phyloP scores from a whole-genome alignment of 345 rosid genomes.

The Citrus cavaleriei region DNA sequence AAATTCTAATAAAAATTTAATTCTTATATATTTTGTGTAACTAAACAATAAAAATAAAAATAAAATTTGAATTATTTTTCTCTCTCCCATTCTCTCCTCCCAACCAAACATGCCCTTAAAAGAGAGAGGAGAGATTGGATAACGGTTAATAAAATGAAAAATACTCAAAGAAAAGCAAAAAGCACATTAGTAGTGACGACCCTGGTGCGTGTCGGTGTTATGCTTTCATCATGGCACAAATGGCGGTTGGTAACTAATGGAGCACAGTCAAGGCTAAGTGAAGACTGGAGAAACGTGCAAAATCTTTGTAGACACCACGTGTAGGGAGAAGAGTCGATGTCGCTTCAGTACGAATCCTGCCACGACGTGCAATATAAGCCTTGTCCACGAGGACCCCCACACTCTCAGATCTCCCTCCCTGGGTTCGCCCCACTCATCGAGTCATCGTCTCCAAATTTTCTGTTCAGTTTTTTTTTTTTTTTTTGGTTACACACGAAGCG shows the following conservation, averaged over 20 bases:
- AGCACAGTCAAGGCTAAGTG: too few relatives aligned
- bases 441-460: too few relatives aligned
- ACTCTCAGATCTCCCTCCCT: background rate
- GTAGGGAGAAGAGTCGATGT: conserved; percentile 15
- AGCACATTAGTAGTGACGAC: too few relatives aligned
- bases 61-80: too few relatives aligned
- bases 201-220: background rate
- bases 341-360: background rate
- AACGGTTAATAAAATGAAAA: too few relatives aligned
- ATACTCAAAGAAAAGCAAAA: background rate
- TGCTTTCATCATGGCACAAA: background rate
- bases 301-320: conserved; percentile 4
- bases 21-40: too few relatives aligned
- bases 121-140: too few relatives aligned
- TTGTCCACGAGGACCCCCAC: conserved; percentile 1
- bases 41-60: too few relatives aligned
- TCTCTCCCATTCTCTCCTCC: too few relatives aligned
- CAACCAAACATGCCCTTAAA: background rate
- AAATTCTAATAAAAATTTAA: too few relatives aligned
- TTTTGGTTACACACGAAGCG: too few relatives aligned
- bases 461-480: rapidly evolving
- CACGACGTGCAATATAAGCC: conserved; percentile 11
- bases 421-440: too few relatives aligned
- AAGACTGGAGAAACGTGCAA: conserved; percentile 8
- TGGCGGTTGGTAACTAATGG: background rate